These are phyloP conservation scores for Lentinula boryana DNA, from an alignment of 768 basidiomycete genomes.

Conservation along the genomic window DNA sequence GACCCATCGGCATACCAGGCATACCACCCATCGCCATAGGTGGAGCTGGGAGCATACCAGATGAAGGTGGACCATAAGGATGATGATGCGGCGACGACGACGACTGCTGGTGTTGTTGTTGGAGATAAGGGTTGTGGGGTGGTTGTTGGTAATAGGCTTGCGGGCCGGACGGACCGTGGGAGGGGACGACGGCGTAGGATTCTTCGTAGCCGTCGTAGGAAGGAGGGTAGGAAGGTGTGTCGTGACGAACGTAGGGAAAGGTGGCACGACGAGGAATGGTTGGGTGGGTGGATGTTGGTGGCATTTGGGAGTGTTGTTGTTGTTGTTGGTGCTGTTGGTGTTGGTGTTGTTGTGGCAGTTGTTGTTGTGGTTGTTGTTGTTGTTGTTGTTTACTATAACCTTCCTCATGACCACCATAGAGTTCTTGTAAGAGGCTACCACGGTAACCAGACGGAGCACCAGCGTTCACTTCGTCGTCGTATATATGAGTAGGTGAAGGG, in stretches of 20 bases:
- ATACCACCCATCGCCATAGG: neutral
- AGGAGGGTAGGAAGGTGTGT: constrained; percentile 39
- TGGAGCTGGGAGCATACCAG: neutral
- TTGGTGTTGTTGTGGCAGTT: constrained; percentile 24
- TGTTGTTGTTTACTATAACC: constrained; percentile 22
- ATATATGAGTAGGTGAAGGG: constrained; percentile 21
- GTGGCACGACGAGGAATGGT: constrained; percentile 59
- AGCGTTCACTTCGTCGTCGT: constrained; percentile 32
- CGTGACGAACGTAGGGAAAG: constrained; percentile 72
- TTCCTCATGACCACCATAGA: constrained; percentile 37
- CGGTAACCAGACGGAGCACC: constrained; percentile 33
- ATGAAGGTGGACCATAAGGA: neutral
- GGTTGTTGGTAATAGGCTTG: constrained; percentile 12
- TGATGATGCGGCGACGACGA: neutral
- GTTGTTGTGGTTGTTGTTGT: constrained; percentile 29
- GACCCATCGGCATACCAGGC: constrained; percentile 1
- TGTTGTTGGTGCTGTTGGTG: constrained; percentile 32
- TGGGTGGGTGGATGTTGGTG: constrained; percentile 38
- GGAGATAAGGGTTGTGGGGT: constrained; percentile 35
- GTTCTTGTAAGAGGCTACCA: constrained; percentile 61
- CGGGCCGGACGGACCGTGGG: constrained; percentile 27
- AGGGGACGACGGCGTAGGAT: constrained; percentile 57
- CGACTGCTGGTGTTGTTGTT: constrained; percentile 14
- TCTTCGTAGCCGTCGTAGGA: constrained; percentile 36
- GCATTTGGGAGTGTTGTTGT: constrained; percentile 27